Conservation (phyloP, 2,329 filamentous ascomycete genomes). For the Piedraia hortae region DNA sequence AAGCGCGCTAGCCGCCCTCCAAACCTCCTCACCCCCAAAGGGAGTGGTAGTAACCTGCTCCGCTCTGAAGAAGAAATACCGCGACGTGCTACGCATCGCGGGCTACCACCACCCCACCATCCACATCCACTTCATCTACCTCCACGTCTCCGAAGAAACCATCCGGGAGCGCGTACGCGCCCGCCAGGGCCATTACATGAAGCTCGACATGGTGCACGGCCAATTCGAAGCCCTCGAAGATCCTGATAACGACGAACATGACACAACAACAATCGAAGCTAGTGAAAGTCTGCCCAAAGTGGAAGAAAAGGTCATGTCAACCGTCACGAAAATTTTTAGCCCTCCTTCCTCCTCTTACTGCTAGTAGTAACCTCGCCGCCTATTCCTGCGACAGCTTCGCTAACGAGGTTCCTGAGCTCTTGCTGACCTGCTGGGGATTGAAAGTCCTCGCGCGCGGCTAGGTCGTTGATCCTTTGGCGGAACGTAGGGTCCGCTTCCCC, state of each 20-base stretch:
- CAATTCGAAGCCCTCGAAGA: conserved; percentile 75
- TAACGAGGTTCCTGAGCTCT: conserved; percentile 49
- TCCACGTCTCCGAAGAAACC: conserved; percentile 48
- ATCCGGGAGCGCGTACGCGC: conserved; percentile 47
- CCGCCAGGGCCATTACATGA: conserved; percentile 80
- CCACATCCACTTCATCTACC: conserved; percentile 66
- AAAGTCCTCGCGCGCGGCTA: conserved; percentile 64
- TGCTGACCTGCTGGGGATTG: conserved; percentile 53
- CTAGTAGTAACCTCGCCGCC: too few relatives aligned
- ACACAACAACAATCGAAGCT: conserved; percentile 21
- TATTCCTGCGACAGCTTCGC: conserved; percentile 48
- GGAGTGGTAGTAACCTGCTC: conserved; percentile 90
- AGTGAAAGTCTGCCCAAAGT: too few relatives aligned
- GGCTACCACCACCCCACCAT: conserved; percentile 18
- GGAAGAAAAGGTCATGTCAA: too few relatives aligned
- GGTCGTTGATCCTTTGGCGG: conserved; percentile 59
- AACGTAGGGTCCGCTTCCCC: conserved; percentile 53
- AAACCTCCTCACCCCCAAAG: conserved; percentile 3
- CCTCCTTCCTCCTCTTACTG: too few relatives aligned
- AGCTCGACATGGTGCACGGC: conserved; percentile 77
- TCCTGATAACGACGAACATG: conserved; percentile 30
- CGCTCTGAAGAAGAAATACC: conserved; percentile 87
- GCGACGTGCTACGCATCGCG: conserved; percentile 36
- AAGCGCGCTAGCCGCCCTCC: conserved; percentile 14
- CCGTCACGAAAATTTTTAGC: too few relatives aligned